A percentile compares a stretch with the other conserved stretches of the same genome.
phyloP scores from a whole-genome alignment of 805 yeast genomes.

The Candida methanosorbosa region DNA sequence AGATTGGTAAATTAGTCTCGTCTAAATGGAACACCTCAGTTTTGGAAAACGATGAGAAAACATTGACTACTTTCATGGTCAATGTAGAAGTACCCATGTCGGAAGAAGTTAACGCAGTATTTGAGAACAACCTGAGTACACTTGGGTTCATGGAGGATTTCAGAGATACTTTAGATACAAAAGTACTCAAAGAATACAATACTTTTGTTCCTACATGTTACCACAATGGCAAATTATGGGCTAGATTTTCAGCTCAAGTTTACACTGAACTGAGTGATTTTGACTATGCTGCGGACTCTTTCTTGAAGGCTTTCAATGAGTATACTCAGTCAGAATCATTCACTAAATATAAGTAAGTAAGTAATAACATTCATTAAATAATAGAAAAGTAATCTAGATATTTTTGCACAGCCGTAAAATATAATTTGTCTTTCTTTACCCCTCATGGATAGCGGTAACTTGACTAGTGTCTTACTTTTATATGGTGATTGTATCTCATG shows the following conservation, averaged over 20 bases:
- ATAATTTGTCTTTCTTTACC: too few relatives aligned
- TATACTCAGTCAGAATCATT: not conserved
- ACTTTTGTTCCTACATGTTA: slow-evolving; percentile 38
- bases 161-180: slow-evolving; percentile 11
- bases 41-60: slow-evolving; percentile 27
- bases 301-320: not conserved
- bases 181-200: slow-evolving; percentile 22
- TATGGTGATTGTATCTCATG: too few relatives aligned
- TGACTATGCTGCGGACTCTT: not conserved
- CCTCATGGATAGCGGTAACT: too few relatives aligned
- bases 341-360: too few relatives aligned
- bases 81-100: slow-evolving; percentile 29
- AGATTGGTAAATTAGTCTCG: slow-evolving; percentile 33
- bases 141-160: slow-evolving; percentile 5
- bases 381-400: too few relatives aligned
- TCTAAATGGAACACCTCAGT: slow-evolving; percentile 29
- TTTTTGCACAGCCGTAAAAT: too few relatives aligned
- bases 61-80: slow-evolving; percentile 34
- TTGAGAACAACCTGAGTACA: slow-evolving; percentile 2
- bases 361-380: too few relatives aligned
- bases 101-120: slow-evolving; percentile 1
- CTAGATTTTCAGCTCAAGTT: slow-evolving; percentile 52
- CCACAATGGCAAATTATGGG: slow-evolving; percentile 33
- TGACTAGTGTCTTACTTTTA: too few relatives aligned
- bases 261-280: slow-evolving; percentile 51